Base-by-base conservation (phyloP, 208 protist species). In the Herpetomonas tarakana region DNA sequence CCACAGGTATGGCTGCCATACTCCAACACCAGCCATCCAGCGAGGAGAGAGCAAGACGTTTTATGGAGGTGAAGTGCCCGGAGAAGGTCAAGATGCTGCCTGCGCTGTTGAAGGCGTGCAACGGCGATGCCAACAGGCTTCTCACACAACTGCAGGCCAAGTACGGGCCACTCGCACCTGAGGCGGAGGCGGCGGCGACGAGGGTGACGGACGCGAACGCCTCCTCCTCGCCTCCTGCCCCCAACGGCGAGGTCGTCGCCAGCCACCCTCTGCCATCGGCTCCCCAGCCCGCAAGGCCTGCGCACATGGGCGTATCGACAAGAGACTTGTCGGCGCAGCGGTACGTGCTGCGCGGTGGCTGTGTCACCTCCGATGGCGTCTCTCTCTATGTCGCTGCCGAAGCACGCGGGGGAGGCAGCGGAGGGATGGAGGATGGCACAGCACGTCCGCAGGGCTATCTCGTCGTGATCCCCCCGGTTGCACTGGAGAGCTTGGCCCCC, bases 1-100 rank as follows among this genome's bases (percentile, higher is more conserved):
- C 35, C 52, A 19, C 26, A 41, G 19, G 51, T 55, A 28, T 16
- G 6, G n/a, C 39, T 2, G 21, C 47, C 2, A 2, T 30, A 7
- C 0, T 21, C 1, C 25, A 22, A 4, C 6, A 29, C 50, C 50
- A 38, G 50, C 4, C 22, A 1, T 1, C 46, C 1, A 41, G 46
- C 9, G 70, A 76, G 58, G 65, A 60, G 30, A 59, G 63, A 12
- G 68, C 78, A 0, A 49, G 24, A 3, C 35, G 19, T 52, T 86
- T 87, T 49, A 78, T 86, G 70, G 49, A 29, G 29, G 52, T 44
- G 22, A 79, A 76, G 57, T 86, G 79, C 51, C 73, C 78, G 6
- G 83, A 91, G 16, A 87, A 87, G 41, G 57, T 81, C n/a, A 61
- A 65, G 52, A 78, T 91, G 56, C 49, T 85, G 35, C 74, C 76